Percentiles rank a stretch among this genome's conserved stretches.
phyloP scores from a whole-genome alignment of 208 protist species.

The Jaenimonas drosophilae region DNA sequence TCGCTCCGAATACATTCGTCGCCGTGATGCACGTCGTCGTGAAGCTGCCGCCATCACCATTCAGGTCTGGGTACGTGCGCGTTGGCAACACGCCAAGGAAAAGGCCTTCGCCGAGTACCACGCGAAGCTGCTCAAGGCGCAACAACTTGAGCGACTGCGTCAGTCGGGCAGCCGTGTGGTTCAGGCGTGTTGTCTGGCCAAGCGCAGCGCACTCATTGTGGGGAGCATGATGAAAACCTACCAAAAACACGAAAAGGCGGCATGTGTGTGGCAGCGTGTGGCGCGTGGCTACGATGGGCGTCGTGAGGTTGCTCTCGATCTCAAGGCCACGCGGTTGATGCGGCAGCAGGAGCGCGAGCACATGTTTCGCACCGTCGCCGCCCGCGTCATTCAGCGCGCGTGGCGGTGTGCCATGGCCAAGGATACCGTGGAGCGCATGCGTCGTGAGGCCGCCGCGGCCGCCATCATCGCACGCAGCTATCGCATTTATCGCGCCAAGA shows the following conservation, averaged over 20 bases:
- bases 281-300: conserved; percentile 42
- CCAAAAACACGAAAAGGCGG: conserved; percentile 22
- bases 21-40: conserved; percentile 28
- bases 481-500: conserved; percentile 33
- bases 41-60: conserved; percentile 31
- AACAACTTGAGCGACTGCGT: conserved; percentile 31
- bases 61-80: conserved; percentile 42
- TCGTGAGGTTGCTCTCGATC: conserved; percentile 20
- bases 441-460: conserved; percentile 34
- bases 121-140: conserved; percentile 33
- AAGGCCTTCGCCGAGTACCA: conserved; percentile 58
- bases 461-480: conserved; percentile 36
- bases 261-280: conserved; percentile 41
- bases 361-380: conserved; percentile 22
- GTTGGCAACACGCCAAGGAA: conserved; percentile 34
- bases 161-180: conserved; percentile 21
- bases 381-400: conserved; percentile 64
- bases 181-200: conserved; percentile 33
- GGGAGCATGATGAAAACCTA: conserved; percentile 34
- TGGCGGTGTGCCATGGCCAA: conserved; percentile 64
- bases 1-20: conserved; percentile 36
- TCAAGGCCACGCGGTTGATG: conserved; percentile 13
- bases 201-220: conserved; percentile 33
- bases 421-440: conserved; percentile 36
- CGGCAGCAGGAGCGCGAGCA: conserved; percentile 16